phyloP scores from a whole-genome alignment of 2,329 filamentous ascomycete species.

The Monascus ruber region DNA sequence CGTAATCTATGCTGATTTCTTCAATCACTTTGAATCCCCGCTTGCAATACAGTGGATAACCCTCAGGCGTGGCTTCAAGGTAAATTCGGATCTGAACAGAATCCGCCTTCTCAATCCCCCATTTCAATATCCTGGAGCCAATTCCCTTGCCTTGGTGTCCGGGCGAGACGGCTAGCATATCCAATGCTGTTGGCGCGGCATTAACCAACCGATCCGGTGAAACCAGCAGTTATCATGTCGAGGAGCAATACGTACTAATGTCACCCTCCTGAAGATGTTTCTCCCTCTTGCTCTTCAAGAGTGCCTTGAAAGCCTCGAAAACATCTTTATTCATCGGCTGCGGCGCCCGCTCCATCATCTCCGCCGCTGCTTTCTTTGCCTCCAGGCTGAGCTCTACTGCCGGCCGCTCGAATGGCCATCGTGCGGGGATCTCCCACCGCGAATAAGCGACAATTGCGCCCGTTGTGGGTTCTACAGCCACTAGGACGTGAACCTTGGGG shows the following conservation, averaged over 20 bases:
- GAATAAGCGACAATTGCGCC: constrained; percentile 33
- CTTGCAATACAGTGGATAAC: constrained; percentile 37
- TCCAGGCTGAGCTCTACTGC: constrained; percentile 28
- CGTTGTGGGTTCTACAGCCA: constrained; percentile 26
- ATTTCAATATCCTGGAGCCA: constrained; percentile 34
- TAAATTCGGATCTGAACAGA: constrained; percentile 34
- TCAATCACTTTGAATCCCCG: constrained; percentile 37
- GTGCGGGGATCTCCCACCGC: constrained; percentile 35
- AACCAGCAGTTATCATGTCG: background rate
- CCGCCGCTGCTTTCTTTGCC: constrained; percentile 20
- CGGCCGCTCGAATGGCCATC: constrained; percentile 11
- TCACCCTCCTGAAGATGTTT: constrained; percentile 11
- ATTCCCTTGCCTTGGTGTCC: constrained; percentile 38
- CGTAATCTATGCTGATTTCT: constrained; percentile 25
- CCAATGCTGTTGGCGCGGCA: constrained; percentile 22
- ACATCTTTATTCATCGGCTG: constrained; percentile 36
- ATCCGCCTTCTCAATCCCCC: constrained; percentile 39
- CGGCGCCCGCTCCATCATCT: constrained; percentile 29
- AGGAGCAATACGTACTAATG: constrained; percentile 10
- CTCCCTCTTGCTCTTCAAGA: constrained; percentile 9
- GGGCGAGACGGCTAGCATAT: constrained; percentile 35
- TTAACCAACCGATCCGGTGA: background rate
- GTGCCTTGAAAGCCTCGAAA: constrained; percentile 9
- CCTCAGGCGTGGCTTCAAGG: constrained; percentile 41
- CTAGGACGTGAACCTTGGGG: constrained; percentile 29